A percentile compares a stretch with the other conserved stretches of the same genome.
These are phyloP conservation scores for Starmerella sp. DNA, from an alignment of 805 yeast species.

Conservation along the genomic window DNA sequence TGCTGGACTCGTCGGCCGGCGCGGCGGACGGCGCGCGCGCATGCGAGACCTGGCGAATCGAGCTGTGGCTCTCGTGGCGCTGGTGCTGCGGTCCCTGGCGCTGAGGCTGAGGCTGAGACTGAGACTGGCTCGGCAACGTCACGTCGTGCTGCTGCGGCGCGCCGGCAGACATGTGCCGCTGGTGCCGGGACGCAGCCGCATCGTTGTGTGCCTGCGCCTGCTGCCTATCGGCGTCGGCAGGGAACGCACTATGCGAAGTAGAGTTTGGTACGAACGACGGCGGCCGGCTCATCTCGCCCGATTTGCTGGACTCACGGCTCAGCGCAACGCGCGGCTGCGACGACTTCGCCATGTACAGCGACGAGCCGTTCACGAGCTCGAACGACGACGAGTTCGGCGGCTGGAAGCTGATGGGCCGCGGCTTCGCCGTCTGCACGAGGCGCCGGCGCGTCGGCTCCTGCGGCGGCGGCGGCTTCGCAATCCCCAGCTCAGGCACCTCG, in stretches of 20 bases:
- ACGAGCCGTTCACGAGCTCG: constrained; percentile 10
- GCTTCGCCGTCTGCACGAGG: constrained; percentile 23
- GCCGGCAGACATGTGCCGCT: background rate
- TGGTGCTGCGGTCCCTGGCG: constrained; percentile 5
- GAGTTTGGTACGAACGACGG: constrained; percentile 3
- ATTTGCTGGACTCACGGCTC: constrained; percentile 26
- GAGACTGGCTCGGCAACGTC: too few relatives aligned
- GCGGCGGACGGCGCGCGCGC: background rate
- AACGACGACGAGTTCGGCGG: constrained; percentile 18
- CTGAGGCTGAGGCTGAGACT: too few relatives aligned
- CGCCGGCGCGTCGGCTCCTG: constrained; percentile 7
- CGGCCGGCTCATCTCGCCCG: constrained; percentile 30
- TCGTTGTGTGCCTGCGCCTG: background rate
- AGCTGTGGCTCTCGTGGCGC: constrained; percentile 3
- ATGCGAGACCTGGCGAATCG: background rate
- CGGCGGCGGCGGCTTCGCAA: constrained; percentile 15
- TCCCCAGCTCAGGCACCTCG: constrained; percentile 23
- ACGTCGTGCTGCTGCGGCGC: background rate
- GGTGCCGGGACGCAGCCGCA: background rate
- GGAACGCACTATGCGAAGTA: background rate
- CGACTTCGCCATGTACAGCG: constrained; percentile 22
- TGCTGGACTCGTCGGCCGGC: background rate
- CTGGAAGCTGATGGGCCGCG: constrained; percentile 33
- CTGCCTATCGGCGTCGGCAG: background rate
- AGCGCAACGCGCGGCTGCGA: constrained; percentile 29